Evolutionary conservation across 106 monocot genomes (phyloP).

Genomic region (Allium cepa): DNA sequence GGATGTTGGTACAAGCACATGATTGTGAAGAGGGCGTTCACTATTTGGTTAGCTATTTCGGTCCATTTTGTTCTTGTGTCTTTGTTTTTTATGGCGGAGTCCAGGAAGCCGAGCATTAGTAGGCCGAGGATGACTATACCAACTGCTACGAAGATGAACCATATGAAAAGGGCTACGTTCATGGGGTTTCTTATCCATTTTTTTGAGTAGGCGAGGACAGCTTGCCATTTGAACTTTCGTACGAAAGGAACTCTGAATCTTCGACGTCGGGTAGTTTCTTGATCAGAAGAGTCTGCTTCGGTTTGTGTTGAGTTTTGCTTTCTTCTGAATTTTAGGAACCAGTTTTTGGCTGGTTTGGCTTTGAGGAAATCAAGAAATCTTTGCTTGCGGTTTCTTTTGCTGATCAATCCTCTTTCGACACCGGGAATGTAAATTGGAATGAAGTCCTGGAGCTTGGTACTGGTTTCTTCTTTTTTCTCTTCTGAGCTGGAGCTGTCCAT

Average conservation of each 20-base stretch:
- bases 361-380: slow-evolving; percentile 36
- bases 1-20: slow-evolving; percentile 88
- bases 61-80: slow-evolving; percentile 45
- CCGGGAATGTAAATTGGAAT: slow-evolving; percentile 19
- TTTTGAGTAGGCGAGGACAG: slow-evolving; percentile 30
- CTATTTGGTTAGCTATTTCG: slow-evolving; percentile 73
- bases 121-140: slow-evolving; percentile 39
- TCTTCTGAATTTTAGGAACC: slow-evolving; percentile 14
- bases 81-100: slow-evolving; percentile 33
- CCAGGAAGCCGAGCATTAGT: slow-evolving; percentile 59
- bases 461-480: neutral
- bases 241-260: slow-evolving; percentile 33
- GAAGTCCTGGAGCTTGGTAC: slow-evolving; percentile 5
- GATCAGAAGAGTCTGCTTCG: neutral
- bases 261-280: neutral
- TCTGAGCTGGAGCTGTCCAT: no score
- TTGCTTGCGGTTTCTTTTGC: neutral
- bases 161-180: slow-evolving; percentile 69
- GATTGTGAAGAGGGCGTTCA: slow-evolving; percentile 86
- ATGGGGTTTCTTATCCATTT: slow-evolving; percentile 67
- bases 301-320: neutral
- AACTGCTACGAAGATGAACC: slow-evolving; percentile 59
- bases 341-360: slow-evolving; percentile 25
- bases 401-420: slow-evolving; percentile 6
- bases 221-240: slow-evolving; percentile 47